Evolutionary conservation across 768 basidiomycete genomes (phyloP).

Genomic region (Exidia glandulosa): DNA sequence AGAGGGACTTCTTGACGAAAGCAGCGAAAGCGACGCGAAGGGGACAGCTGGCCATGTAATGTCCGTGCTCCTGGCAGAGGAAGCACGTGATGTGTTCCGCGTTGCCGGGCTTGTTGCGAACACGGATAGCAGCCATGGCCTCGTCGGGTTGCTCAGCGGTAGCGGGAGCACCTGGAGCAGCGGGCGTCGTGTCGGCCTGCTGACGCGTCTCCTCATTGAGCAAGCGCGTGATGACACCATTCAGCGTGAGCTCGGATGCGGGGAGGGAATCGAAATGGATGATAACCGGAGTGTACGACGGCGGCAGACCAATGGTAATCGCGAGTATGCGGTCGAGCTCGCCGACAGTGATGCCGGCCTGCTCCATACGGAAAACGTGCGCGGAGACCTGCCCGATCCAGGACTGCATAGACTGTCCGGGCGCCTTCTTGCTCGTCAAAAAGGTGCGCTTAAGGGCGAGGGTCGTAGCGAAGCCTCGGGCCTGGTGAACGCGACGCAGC

Average conservation of each 20-base stretch:
- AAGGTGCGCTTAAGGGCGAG: slow-evolving; percentile 13
- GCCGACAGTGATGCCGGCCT: slow-evolving; percentile 10
- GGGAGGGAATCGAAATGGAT: slow-evolving; percentile 20
- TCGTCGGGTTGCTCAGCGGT: background rate
- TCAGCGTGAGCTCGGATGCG: slow-evolving; percentile 14
- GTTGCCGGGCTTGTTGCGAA: background rate
- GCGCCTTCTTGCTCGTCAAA: slow-evolving; percentile 10
- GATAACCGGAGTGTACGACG: slow-evolving; percentile 18
- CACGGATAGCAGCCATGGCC: background rate
- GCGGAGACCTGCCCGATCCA: slow-evolving; percentile 17
- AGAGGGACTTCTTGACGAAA: background rate
- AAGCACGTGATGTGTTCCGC: background rate
- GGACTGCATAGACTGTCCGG: slow-evolving; percentile 11
- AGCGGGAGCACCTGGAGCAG: background rate
- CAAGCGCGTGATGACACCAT: slow-evolving; percentile 17
- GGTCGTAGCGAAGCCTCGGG: slow-evolving; percentile 17
- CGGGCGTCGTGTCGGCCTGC: background rate
- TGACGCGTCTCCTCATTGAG: slow-evolving; percentile 23
- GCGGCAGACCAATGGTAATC: slow-evolving; percentile 18
- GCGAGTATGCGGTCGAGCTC: slow-evolving; percentile 21
- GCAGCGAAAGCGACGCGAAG: background rate
- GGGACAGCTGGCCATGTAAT: background rate
- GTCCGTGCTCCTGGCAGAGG: background rate
- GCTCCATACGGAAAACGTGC: slow-evolving; percentile 10
- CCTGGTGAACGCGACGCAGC: slow-evolving; percentile 16